Percentiles rank a stretch among this genome's conserved stretches.
Evolutionary conservation across 1,284 basidiomycete genomes (phyloP).

Genomic region (Irpex rosettiformis): DNA sequence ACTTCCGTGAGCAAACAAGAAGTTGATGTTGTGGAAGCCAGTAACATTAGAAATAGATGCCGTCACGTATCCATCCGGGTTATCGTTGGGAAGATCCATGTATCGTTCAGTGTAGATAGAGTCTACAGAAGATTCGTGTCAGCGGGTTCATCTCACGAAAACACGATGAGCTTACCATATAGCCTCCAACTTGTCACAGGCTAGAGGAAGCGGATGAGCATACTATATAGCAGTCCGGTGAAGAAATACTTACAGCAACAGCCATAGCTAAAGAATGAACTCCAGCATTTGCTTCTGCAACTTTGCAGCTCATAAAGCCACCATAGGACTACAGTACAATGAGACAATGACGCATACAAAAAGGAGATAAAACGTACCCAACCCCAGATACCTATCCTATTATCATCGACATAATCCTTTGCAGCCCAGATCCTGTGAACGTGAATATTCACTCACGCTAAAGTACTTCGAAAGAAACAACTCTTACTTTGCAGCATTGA

Average conservation of each 20-base stretch:
- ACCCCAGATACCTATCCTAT: constrained; percentile 90
- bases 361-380: constrained; percentile 58
- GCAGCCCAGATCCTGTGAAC: constrained; percentile 61
- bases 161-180: constrained; percentile 53
- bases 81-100: constrained; percentile 81
- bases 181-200: constrained; percentile 85
- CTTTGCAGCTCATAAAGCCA: constrained; percentile 90
- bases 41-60: constrained; percentile 84
- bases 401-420: constrained; percentile 76
- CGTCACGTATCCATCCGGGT: constrained; percentile 80
- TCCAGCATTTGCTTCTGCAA: constrained; percentile 82
- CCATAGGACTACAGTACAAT: constrained; percentile 71
- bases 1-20: constrained; percentile 86
- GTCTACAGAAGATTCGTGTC: constrained; percentile 40
- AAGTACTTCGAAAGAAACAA: not conserved
- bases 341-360: constrained; percentile 1
- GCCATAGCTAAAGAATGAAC: constrained; percentile 88
- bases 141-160: not conserved
- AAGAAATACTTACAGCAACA: constrained; percentile 64
- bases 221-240: not conserved
- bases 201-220: constrained; percentile 29
- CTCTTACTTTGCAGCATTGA: constrained; percentile 76
- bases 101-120: constrained; percentile 96
- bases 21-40: constrained; percentile 79
- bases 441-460: not conserved